A percentile compares a stretch with the other conserved stretches of the same genome.
These are phyloP conservation scores for sunflower (Helianthus annuus) DNA, from an alignment of 129 eudicot species.

Conservation along the genomic window DNA sequence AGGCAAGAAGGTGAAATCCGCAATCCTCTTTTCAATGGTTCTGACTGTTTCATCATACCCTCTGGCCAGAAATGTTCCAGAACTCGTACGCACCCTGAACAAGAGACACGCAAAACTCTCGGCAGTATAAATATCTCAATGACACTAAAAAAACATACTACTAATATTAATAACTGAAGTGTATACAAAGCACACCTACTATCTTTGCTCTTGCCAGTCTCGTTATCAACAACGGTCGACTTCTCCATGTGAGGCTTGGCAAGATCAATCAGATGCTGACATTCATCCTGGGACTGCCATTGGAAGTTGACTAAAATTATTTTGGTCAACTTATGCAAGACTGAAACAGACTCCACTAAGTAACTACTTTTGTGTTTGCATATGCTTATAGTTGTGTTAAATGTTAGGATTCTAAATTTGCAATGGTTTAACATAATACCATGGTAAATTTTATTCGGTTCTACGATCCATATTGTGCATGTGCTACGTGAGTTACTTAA, in stretches of 20 bases:
- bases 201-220: constrained; percentile 84
- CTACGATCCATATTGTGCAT: neutral
- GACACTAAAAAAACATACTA: neutral
- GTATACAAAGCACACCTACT: constrained; percentile 56
- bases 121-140: neutral
- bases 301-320: neutral
- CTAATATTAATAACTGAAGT: constrained; percentile 5
- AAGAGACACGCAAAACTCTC: neutral
- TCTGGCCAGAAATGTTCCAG: constrained; percentile 84
- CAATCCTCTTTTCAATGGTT: constrained; percentile 77
- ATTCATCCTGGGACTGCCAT: constrained; percentile 79
- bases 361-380: neutral
- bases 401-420: neutral
- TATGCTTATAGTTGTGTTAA: too few species aligned
- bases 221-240: constrained; percentile 86
- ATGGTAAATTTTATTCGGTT: neutral
- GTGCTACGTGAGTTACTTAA: neutral
- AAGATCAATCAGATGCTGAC: constrained; percentile 79
- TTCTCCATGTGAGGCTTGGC: constrained; percentile 91
- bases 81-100: constrained; percentile 92
- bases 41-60: constrained; percentile 69
- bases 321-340: neutral
- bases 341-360: neutral
- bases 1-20: constrained; percentile 92
- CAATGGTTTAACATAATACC: neutral